Evolutionary conservation across 768 basidiomycete genomes (phyloP), one percentile per base, ranked within the genome.

Genomic region (Phylloporus arenicola): DNA sequence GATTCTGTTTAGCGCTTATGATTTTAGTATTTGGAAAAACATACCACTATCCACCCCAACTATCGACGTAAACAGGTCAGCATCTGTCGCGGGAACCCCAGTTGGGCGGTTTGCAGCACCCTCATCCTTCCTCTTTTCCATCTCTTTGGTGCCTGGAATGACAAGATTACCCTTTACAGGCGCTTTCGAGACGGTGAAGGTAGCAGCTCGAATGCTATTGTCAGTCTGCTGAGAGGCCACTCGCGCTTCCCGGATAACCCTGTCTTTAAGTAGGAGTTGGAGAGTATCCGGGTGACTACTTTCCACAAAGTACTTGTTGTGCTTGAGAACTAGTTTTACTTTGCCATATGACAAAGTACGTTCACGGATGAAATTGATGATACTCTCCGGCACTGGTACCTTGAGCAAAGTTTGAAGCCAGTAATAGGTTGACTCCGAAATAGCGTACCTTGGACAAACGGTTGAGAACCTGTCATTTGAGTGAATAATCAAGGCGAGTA

Each of bases 301-400:
- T 68, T 99, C 96, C 60, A 99, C 91, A 60, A 81, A 97, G 69
- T 98, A 98, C 60, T 87, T 90, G 77, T 98, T 98, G 67, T 97
- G 88, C 67, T 99, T 98, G 57, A 99, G 74, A 7, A 99, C 96
- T 43, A 99, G 83, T 64, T 98, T 95, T 67, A 98, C 91, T 73
- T 99, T 99, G 46, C 96, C 96, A 60, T 97, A 98, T 46, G 94
- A 96, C 49, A 92, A 70, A 0, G 96, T 99, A 56, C 94, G 88
- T 54, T 91, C 87, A 59, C 89, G 84, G 59, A 99, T 98, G 63
- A 93, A 90, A 11, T 79, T 74, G 43, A 84, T 79, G 57, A 98
- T 91, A 41, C 78, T 80, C 38, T 91, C 85, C 0, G 96, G 93
- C 6, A 99, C 88, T 3, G 94, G 95, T 10, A 96, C 92, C 86